Percentiles rank a stretch among this genome's conserved stretches.
These are phyloP conservation scores for Raffaelea albimanens DNA, from an alignment of 2,329 filamentous ascomycete genomes.

Conservation along the genomic window DNA sequence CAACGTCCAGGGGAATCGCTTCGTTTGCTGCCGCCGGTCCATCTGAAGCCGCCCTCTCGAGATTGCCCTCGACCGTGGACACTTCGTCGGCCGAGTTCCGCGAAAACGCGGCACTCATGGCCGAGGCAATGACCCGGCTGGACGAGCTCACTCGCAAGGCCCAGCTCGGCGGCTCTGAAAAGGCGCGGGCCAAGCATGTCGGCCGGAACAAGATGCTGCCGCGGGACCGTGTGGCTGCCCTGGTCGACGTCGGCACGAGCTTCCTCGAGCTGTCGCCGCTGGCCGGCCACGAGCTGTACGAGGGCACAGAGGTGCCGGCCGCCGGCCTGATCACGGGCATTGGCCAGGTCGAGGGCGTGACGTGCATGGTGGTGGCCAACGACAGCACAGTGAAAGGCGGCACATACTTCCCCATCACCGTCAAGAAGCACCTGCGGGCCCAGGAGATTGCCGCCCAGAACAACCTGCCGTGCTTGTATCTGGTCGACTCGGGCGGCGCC, in stretches of 20 bases:
- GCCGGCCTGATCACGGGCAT: constrained; percentile 90
- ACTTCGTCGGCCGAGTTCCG: constrained; percentile 66
- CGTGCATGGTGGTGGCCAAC: constrained; percentile 89
- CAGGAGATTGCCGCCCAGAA: constrained; percentile 90
- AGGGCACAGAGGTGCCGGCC: constrained; percentile 74
- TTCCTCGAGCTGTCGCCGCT: constrained; percentile 93
- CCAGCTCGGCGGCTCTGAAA: constrained; percentile 67
- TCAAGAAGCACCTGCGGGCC: constrained; percentile 92
- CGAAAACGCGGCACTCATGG: constrained; percentile 74
- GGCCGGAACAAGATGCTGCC: constrained; percentile 90
- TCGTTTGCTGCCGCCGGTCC: constrained; percentile 76
- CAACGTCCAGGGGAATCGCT: no score
- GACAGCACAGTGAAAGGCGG: constrained; percentile 96
- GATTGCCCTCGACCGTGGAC: constrained; percentile 69
- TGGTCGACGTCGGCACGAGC: constrained; percentile 80
- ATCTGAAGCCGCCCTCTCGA: constrained; percentile 67
- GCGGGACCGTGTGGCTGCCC: constrained; percentile 73
- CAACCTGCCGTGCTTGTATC: constrained; percentile 76
- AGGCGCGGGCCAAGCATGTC: constrained; percentile 80
- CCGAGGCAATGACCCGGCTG: constrained; percentile 59
- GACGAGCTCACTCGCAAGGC: constrained; percentile 61
- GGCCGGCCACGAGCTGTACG: constrained; percentile 78
- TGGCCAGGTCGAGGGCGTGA: constrained; percentile 80
- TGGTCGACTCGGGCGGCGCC: constrained; percentile 91
- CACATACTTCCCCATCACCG: constrained; percentile 93